phyloP scores from a whole-genome alignment of 257 asterid genomes.

The Capsicum pubescens region DNA sequence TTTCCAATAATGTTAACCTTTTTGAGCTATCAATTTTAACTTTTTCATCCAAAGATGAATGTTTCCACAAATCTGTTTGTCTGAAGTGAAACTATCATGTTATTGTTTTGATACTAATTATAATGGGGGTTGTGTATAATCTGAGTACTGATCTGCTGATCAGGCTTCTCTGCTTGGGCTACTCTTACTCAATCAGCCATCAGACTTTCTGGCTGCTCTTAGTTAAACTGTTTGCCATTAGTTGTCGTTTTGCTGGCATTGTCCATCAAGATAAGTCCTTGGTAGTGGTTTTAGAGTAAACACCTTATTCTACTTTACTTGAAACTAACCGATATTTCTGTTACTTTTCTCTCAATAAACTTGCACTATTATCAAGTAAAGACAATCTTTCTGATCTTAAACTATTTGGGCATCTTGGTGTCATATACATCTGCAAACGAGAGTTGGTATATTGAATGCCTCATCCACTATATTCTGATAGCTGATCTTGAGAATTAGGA shows the following conservation, averaged over 20 bases:
- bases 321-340: background rate
- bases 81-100: background rate
- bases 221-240: background rate
- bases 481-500: background rate
- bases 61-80: background rate
- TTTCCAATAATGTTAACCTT: background rate
- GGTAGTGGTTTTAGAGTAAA: background rate
- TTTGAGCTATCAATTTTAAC: constrained; percentile 3
- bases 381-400: background rate
- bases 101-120: background rate
- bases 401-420: background rate
- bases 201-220: constrained; percentile 16
- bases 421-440: background rate
- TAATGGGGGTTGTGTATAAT: background rate
- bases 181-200: background rate
- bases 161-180: background rate
- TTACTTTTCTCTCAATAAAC: background rate
- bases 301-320: background rate
- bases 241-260: background rate
- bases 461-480: background rate
- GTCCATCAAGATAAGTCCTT: background rate
- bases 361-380: background rate
- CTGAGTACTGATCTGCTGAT: background rate
- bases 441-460: background rate
- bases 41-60: background rate